Evolutionary conservation across 2,329 filamentous ascomycete genomes (phyloP).

Genomic region (Ophiostoma triangulosporum): DNA sequence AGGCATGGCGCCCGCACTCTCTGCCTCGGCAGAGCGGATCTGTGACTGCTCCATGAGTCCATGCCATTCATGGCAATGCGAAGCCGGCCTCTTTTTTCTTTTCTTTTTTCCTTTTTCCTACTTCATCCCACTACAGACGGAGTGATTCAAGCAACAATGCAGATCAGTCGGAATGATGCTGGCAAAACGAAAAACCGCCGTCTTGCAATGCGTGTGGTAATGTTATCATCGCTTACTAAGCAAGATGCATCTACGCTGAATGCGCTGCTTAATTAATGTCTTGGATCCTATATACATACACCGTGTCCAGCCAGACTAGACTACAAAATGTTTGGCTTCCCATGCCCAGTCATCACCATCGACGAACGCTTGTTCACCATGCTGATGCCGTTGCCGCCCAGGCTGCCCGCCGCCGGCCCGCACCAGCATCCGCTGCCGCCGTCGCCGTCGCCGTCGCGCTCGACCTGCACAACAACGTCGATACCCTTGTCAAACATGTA

Average conservation of each 20-base stretch:
- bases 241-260: background rate
- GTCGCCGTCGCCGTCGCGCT: slow-evolving; percentile 60
- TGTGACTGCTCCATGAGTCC: too few relatives aligned
- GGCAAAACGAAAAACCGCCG: background rate
- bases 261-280: background rate
- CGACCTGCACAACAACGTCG: slow-evolving; percentile 77
- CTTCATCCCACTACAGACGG: too few relatives aligned
- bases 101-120: too few relatives aligned
- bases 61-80: too few relatives aligned
- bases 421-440: slow-evolving; percentile 39
- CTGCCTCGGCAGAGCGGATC: slow-evolving; percentile 13
- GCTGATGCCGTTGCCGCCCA: background rate
- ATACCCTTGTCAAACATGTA: slow-evolving; percentile 61
- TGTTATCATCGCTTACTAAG: too few relatives aligned
- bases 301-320: background rate
- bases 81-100: background rate
- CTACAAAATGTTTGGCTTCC: slow-evolving; percentile 4
- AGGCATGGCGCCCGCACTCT: too few relatives aligned
- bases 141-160: too few relatives aligned
- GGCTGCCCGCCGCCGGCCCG: slow-evolving; percentile 19
- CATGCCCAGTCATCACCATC: slow-evolving; percentile 15
- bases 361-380: slow-evolving; percentile 19
- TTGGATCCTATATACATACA: background rate
- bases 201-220: too few relatives aligned
- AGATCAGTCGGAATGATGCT: too few relatives aligned